Conservation (phyloP, 2,329 filamentous ascomycete species). For the Neofusicoccum cordaticola region DNA sequence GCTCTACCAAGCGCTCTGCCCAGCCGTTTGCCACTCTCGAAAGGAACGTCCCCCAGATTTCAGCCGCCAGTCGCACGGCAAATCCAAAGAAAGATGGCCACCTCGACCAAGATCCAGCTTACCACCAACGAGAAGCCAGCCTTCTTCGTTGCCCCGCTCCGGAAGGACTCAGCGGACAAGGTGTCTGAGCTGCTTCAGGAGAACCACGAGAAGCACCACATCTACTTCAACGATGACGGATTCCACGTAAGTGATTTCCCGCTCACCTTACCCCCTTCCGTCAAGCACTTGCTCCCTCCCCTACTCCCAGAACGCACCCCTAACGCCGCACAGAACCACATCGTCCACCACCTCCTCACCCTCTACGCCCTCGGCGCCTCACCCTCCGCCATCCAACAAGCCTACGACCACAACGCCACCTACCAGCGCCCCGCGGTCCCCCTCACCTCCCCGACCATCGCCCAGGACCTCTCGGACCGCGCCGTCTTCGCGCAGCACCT, state of each 20-base stretch:
- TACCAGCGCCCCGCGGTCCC: conserved; percentile 63
- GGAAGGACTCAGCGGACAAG: conserved; percentile 59
- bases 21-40: neutral
- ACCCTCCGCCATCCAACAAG: conserved; percentile 56
- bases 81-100: conserved; percentile 28
- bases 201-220: conserved; percentile 72
- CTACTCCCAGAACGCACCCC: neutral
- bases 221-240: conserved; percentile 72
- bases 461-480: conserved; percentile 58
- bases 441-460: conserved; percentile 45
- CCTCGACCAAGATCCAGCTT: conserved; percentile 25
- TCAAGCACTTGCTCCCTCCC: neutral
- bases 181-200: conserved; percentile 69
- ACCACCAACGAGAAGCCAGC: conserved; percentile 39
- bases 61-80: neutral
- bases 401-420: conserved; percentile 61
- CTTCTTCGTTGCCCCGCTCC: conserved; percentile 47
- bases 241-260: conserved; percentile 58
- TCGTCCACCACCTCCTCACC: conserved; percentile 72
- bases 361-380: conserved; percentile 73
- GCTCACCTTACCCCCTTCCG: no score
- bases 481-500: conserved; percentile 57
- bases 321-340: conserved; percentile 58
- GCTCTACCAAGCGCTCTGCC: neutral
- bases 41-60: neutral